Percentiles rank a stretch among this genome's conserved stretches.
Evolutionary conservation across 2,329 filamentous ascomycete species (phyloP).

Genomic region (Stachybotrys chlorohalonatus): DNA sequence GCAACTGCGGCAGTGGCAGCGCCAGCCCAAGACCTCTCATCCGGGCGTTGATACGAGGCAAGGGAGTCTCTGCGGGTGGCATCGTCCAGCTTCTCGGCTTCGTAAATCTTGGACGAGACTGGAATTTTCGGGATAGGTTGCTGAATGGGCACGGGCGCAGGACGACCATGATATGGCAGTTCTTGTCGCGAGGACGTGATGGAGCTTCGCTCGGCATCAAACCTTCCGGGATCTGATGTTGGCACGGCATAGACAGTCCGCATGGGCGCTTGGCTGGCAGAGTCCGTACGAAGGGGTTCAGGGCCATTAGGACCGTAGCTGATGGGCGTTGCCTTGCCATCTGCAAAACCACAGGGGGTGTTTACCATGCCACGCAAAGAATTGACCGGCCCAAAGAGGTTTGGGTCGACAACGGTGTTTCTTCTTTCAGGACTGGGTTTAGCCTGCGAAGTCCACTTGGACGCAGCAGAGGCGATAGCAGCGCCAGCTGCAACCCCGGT

Average conservation of each 20-base stretch:
- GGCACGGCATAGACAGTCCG: conserved; percentile 59
- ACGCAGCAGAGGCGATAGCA: conserved; percentile 29
- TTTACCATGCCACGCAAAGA: conserved; percentile 49
- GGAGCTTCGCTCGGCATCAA: conserved; percentile 48
- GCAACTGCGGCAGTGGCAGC: conserved; percentile 39
- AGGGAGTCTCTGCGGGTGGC: conserved; percentile 25
- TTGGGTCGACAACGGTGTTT: conserved; percentile 46
- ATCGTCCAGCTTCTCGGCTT: conserved; percentile 32
- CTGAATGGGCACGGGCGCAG: conserved; percentile 62
- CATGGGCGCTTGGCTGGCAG: conserved; percentile 25
- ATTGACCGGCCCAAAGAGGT: conserved; percentile 50
- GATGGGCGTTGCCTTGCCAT: conserved; percentile 20
- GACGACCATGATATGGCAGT: conserved; percentile 33
- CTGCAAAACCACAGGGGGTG: conserved; percentile 43
- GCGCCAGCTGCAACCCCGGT: conserved; percentile 28
- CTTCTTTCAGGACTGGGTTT: conserved; percentile 21
- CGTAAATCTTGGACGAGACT: conserved; percentile 60
- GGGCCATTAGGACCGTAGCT: conserved; percentile 7
- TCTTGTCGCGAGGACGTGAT: conserved; percentile 32
- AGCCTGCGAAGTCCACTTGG: conserved; percentile 14
- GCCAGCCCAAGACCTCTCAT: conserved; percentile 30
- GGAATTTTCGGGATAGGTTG: conserved; percentile 75
- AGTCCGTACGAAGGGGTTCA: conserved; percentile 13
- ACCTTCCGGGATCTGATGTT: conserved; percentile 53
- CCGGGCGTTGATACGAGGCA: conserved; percentile 19